Conservation (phyloP, 805 yeast genomes). For the Suhomyces sp. region DNA sequence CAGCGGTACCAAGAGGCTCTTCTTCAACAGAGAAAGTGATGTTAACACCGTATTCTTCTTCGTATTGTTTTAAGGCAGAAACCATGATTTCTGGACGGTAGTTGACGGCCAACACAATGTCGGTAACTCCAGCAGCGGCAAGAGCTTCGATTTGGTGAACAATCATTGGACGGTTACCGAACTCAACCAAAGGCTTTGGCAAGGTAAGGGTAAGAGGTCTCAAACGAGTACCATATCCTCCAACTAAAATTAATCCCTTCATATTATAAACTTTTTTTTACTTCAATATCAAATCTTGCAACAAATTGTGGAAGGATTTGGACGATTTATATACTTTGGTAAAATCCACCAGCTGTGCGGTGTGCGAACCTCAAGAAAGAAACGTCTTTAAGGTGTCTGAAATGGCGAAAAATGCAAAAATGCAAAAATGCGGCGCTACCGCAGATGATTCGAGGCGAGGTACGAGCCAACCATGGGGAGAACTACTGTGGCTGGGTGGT, state of each 20-base stretch:
- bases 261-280: slow-evolving; percentile 34
- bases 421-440: background rate
- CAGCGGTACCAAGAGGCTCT: slow-evolving; percentile 99
- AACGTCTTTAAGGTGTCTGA: background rate
- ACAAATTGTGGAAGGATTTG: background rate
- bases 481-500: background rate
- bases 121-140: slow-evolving; percentile 98
- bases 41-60: slow-evolving; percentile 87
- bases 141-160: slow-evolving; percentile 97
- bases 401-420: background rate
- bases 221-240: slow-evolving; percentile 99
- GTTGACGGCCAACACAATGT: slow-evolving; percentile 96
- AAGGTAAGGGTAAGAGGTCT: slow-evolving; percentile 95
- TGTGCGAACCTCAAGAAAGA: background rate
- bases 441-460: too few species aligned
- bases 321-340: background rate
- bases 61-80: slow-evolving; percentile 88
- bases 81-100: slow-evolving; percentile 99
- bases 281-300: background rate
- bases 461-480: too few species aligned
- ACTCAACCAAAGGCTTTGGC: slow-evolving; percentile 97
- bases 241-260: slow-evolving; percentile 98
- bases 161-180: slow-evolving; percentile 99
- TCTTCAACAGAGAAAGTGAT: slow-evolving; percentile 98
- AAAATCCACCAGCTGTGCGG: background rate